A percentile compares a stretch with the other conserved stretches of the same genome.
These are phyloP conservation scores for Chlorella sorokiniana DNA, from an alignment of 139 green algal species.

Conservation along the genomic window DNA sequence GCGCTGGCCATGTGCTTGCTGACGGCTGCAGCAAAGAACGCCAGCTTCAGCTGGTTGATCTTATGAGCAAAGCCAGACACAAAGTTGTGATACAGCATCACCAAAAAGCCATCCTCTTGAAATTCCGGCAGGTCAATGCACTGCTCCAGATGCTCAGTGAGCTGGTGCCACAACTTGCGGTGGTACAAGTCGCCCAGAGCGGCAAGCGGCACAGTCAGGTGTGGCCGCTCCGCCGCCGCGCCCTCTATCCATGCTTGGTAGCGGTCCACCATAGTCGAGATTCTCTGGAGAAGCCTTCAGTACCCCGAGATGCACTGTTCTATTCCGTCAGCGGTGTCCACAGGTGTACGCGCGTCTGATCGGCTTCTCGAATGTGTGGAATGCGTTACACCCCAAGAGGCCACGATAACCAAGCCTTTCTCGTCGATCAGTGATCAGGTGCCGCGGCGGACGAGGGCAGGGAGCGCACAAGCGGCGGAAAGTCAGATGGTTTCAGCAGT, in stretches of 20 bases:
- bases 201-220: slow-evolving; percentile 55
- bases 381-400: too few relatives aligned
- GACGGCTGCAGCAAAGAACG: slow-evolving; percentile 76
- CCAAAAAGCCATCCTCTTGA: slow-evolving; percentile 51
- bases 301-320: too few relatives aligned
- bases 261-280: slow-evolving; percentile 31
- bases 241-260: slow-evolving; percentile 61
- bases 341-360: too few relatives aligned
- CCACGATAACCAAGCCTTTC: too few relatives aligned
- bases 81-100: slow-evolving; percentile 86
- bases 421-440: too few relatives aligned
- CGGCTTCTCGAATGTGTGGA: too few relatives aligned
- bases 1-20: slow-evolving; percentile 39
- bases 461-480: too few relatives aligned
- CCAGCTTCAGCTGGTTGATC: slow-evolving; percentile 94
- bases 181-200: slow-evolving; percentile 81
- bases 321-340: too few relatives aligned
- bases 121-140: slow-evolving; percentile 46
- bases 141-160: slow-evolving; percentile 88
- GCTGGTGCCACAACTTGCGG: slow-evolving; percentile 97
- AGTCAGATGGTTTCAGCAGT: too few relatives aligned
- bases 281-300: too few relatives aligned
- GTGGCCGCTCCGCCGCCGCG: slow-evolving; percentile 56
- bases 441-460: too few relatives aligned
- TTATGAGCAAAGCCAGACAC: slow-evolving; percentile 90